Percentiles rank a stretch among this genome's conserved stretches.
Evolutionary conservation across 106 monocot species (phyloP).

Genomic region (Dendrobium nobile): DNA sequence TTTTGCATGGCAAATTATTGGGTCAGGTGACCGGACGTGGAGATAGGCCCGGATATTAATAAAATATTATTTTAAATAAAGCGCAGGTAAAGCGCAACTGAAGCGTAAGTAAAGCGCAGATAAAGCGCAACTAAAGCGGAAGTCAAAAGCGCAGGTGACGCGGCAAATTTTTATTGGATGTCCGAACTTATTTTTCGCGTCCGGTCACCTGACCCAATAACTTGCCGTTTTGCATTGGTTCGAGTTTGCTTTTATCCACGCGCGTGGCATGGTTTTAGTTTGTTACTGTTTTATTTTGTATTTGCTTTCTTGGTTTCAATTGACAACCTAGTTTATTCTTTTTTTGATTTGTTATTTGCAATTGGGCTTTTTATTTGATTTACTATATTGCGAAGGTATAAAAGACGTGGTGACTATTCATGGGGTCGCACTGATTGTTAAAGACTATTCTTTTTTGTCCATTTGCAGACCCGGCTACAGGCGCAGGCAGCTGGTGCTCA

Average conservation of each 20-base stretch:
- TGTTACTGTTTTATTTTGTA: neutral
- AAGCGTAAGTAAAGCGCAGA: no score
- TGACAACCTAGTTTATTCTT: neutral
- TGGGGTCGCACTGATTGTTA: neutral
- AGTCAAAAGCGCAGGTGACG: no score
- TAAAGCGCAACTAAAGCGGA: no score
- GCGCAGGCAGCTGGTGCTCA: constrained; percentile 84
- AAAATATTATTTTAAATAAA: no score
- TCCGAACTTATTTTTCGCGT: no score
- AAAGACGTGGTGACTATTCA: neutral
- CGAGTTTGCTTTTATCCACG: neutral
- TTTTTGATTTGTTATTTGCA: neutral
- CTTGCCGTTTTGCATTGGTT: neutral
- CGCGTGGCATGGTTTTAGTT: neutral
- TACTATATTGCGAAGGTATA: neutral
- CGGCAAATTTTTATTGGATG: no score
- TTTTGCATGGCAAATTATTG: no score
- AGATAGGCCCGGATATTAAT: no score
- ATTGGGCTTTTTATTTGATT: neutral
- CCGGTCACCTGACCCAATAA: no score
- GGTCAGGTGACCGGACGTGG: no score
- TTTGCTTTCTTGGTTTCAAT: neutral
- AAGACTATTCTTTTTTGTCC: neutral
- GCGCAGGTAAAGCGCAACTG: no score
- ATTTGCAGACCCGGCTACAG: constrained; percentile 79